Conservation (phyloP, 768 basidiomycete species). For the button mushroom (Agaricus bisporus) region DNA sequence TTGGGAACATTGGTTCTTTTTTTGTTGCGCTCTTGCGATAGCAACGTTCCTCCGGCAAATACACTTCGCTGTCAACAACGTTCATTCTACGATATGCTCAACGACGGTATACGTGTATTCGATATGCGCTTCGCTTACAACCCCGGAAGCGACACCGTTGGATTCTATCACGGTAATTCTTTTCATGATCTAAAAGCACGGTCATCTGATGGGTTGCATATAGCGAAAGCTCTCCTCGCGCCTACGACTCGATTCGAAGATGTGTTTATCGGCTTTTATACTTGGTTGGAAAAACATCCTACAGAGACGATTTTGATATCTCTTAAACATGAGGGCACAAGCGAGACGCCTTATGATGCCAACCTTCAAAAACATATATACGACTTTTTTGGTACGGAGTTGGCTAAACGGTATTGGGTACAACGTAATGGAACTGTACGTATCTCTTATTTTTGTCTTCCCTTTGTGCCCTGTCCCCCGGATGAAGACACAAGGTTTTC, state of each 20-base stretch:
- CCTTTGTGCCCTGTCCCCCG: not conserved
- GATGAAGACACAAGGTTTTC: not conserved
- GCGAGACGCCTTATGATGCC: slow-evolving; percentile 36
- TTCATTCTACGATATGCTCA: slow-evolving; percentile 38
- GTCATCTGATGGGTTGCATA: not conserved
- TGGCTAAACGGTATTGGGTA: slow-evolving; percentile 41
- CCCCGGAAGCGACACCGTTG: slow-evolving; percentile 44
- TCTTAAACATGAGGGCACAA: slow-evolving; percentile 42
- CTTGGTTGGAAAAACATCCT: slow-evolving; percentile 45
- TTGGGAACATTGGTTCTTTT: not conserved
- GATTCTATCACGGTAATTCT: slow-evolving; percentile 39
- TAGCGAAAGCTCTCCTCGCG: slow-evolving; percentile 35
- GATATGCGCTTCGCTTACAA: slow-evolving; percentile 44
- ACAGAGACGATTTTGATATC: slow-evolving; percentile 47
- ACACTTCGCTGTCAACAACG: slow-evolving; percentile 39
- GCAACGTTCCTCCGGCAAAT: slow-evolving; percentile 27
- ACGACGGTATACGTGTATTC: slow-evolving; percentile 45
- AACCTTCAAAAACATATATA: slow-evolving; percentile 37
- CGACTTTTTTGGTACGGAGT: slow-evolving; percentile 28
- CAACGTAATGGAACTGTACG: slow-evolving; percentile 36
- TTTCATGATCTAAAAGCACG: not conserved
- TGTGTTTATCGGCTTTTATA: slow-evolving; percentile 44
- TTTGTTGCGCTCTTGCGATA: too few species aligned
- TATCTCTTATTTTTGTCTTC: not conserved
- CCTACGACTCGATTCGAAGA: slow-evolving; percentile 42